Conservation (phyloP, 768 basidiomycete genomes). For the Phlebiopsis flavidoalba region DNA sequence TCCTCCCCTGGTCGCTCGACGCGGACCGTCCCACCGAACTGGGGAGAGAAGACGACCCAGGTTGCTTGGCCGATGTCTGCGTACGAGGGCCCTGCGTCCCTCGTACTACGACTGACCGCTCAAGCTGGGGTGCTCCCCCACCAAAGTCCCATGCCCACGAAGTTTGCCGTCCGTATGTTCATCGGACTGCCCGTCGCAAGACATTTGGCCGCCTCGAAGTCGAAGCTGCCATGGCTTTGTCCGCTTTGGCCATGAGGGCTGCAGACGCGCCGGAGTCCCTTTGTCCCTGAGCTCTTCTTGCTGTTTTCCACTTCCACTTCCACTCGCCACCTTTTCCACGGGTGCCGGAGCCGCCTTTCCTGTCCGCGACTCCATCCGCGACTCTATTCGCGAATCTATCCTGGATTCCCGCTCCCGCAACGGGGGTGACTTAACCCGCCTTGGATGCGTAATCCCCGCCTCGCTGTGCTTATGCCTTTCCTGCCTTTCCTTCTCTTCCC, state of each 20-base stretch:
- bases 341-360: slow-evolving; percentile 13
- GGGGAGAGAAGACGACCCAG: slow-evolving; percentile 2
- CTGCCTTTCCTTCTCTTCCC: slow-evolving; percentile 21
- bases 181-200: slow-evolving; percentile 9
- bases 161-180: slow-evolving; percentile 16
- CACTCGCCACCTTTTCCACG: slow-evolving; percentile 25
- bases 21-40: slow-evolving; percentile 5
- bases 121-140: slow-evolving; percentile 8
- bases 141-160: slow-evolving; percentile 18
- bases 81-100: slow-evolving; percentile 4
- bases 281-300: slow-evolving; percentile 16
- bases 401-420: slow-evolving; percentile 17
- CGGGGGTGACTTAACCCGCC: slow-evolving; percentile 20
- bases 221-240: slow-evolving; percentile 71
- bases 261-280: slow-evolving; percentile 9
- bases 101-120: slow-evolving; percentile 18
- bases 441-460: slow-evolving; percentile 19
- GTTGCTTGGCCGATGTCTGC: neutral
- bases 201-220: slow-evolving; percentile 68
- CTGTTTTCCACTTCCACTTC: slow-evolving; percentile 19
- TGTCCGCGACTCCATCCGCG: slow-evolving; percentile 13
- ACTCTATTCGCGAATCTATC: slow-evolving; percentile 14
- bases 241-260: slow-evolving; percentile 20
- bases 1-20: slow-evolving; percentile 2
- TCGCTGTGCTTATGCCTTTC: slow-evolving; percentile 12